Evolutionary conservation across 164 flowering plant genomes (phyloP).

Genomic region (Magnolia sinica): DNA sequence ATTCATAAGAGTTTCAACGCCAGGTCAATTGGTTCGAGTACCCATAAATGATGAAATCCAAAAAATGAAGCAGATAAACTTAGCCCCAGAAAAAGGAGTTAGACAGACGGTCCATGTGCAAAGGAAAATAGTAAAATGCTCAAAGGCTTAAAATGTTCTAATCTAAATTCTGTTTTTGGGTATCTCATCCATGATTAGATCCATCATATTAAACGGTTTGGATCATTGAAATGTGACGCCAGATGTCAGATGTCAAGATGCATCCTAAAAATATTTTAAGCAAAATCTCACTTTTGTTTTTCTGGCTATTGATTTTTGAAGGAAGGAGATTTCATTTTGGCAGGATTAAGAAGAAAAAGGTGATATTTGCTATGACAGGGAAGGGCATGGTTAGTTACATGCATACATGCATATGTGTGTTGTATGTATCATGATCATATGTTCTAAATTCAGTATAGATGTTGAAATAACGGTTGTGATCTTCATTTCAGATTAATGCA

Average conservation of each 20-base stretch:
- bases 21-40: too few species aligned
- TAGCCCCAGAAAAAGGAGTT: neutral
- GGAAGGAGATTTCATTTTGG: conserved; percentile 48
- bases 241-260: too few species aligned
- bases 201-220: too few species aligned
- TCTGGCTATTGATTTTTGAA: neutral
- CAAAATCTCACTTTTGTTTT: neutral
- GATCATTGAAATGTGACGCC: too few species aligned
- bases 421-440: neutral
- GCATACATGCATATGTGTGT: neutral
- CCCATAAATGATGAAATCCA: too few species aligned
- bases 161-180: neutral
- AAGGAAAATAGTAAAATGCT: neutral
- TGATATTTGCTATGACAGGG: conserved; percentile 66
- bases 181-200: neutral
- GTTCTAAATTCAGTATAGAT: neutral
- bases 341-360: conserved; percentile 25
- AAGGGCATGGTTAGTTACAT: conserved; percentile 42
- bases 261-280: neutral
- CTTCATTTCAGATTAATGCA: conserved; percentile 44
- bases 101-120: neutral
- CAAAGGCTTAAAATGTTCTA: neutral
- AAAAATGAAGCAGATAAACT: too few species aligned
- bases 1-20: too few species aligned
- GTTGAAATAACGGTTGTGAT: neutral